Evolutionary conservation across 2,329 filamentous ascomycete species (phyloP).

Genomic region (Pseudocercospora fuligena): DNA sequence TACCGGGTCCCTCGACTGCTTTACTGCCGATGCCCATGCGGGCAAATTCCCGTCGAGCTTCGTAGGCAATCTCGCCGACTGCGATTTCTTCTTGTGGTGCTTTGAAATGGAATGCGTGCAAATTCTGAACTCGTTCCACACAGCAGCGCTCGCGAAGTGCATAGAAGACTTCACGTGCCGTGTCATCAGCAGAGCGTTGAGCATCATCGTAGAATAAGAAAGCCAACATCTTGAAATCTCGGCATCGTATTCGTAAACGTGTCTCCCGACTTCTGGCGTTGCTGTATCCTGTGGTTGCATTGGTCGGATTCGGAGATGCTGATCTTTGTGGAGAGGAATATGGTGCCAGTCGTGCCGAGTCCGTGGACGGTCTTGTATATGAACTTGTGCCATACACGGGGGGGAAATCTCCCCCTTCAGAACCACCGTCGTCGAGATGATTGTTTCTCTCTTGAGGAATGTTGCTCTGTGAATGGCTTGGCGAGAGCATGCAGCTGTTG

Average conservation of each 20-base stretch:
- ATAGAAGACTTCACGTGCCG: slow-evolving; percentile 82
- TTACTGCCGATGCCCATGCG: slow-evolving; percentile 87
- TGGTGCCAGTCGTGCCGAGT: slow-evolving; percentile 32
- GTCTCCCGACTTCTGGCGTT: slow-evolving; percentile 63
- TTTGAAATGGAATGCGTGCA: slow-evolving; percentile 88
- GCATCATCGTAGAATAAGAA: slow-evolving; percentile 72
- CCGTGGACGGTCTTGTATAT: slow-evolving; percentile 35
- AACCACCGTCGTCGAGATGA: slow-evolving; percentile 18
- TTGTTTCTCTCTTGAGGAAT: slow-evolving; percentile 6
- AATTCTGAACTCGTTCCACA: slow-evolving; percentile 79
- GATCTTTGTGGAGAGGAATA: slow-evolving; percentile 34
- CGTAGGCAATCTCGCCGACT: slow-evolving; percentile 82
- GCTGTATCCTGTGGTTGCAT: slow-evolving; percentile 41
- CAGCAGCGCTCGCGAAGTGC: slow-evolving; percentile 81
- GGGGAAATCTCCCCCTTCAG: slow-evolving; percentile 34
- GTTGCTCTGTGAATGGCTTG: slow-evolving; percentile 45
- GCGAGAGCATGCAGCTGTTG: slow-evolving; percentile 75
- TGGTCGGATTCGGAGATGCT: slow-evolving; percentile 55
- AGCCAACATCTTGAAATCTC: slow-evolving; percentile 91
- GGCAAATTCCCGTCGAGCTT: slow-evolving; percentile 81
- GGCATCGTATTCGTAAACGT: slow-evolving; percentile 83
- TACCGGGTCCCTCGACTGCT: slow-evolving; percentile 60
- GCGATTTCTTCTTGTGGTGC: slow-evolving; percentile 67
- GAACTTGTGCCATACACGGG: slow-evolving; percentile 38
- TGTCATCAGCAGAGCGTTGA: slow-evolving; percentile 34